Conservation (phyloP, 345 rosid genomes). For the Euphorbia lathyris region DNA sequence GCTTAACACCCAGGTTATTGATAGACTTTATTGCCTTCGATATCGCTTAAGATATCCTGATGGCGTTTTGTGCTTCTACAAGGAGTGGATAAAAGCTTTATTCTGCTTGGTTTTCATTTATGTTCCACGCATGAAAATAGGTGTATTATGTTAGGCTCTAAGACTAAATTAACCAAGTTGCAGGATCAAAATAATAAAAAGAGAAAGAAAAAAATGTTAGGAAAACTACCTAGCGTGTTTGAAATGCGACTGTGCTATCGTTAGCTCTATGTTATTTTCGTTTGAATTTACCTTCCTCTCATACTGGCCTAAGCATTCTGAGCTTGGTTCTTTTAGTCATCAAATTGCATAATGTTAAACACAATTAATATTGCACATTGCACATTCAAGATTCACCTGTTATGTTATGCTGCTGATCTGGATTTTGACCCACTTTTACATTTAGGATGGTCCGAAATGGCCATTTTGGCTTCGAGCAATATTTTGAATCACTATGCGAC, state of each 20-base stretch:
- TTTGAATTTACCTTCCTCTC: neutral
- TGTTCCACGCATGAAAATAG: no score
- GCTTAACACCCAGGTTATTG: no score
- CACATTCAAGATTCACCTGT: neutral
- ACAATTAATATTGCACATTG: no score
- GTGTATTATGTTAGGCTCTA: no score
- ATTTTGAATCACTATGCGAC: constrained; percentile 41
- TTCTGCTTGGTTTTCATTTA: neutral
- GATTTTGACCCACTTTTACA: neutral
- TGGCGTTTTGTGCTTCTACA: no score
- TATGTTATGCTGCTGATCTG: neutral
- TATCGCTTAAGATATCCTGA: no score
- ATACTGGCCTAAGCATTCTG: neutral
- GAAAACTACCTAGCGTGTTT: neutral
- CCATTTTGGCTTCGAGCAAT: constrained; percentile 37
- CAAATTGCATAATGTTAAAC: no score
- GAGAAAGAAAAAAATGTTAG: no score
- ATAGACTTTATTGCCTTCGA: no score
- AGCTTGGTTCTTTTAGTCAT: neutral
- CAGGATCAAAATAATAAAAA: no score
- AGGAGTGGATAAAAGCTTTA: neutral
- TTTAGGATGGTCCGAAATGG: constrained; percentile 44
- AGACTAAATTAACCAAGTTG: neutral
- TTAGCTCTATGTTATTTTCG: neutral
- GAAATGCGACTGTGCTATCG: neutral